Evolutionary conservation across 2,329 filamentous ascomycete species (phyloP), one percentile per base, ranked within the genome.

Genomic region (Cadophora gregata): DNA sequence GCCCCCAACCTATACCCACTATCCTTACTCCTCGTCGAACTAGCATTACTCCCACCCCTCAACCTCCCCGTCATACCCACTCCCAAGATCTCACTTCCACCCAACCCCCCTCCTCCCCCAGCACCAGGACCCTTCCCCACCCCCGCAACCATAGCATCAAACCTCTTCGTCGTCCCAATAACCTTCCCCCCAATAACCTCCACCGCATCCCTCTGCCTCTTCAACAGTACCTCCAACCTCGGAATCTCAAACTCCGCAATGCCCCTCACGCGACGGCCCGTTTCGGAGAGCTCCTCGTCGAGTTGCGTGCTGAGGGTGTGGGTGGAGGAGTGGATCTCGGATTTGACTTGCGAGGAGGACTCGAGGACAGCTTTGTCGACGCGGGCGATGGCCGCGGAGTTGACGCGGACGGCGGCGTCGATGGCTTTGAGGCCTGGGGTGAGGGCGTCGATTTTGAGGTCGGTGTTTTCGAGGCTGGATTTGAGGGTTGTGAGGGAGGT

Each of bases 361-460:
- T 72, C 70, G 4, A 73, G 66, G 19, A 73, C 70, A 25, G 64
- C 63, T 53, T 69, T 70, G 27, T 73, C 71, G 36, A 73, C 68
- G 42, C 71, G 67, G 1, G 71, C 68, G 31, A 73, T 70, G 3
- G 71, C 70, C 2, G 71, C 70, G 16, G 61, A 65, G 50, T 73
- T 72, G 3, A 72, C 65, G 14, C 70, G 66, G 2, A 73, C 66
- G 12, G 71, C 71, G 38, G 60, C 63, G 12, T 62, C 59, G 38
- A 66, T 48, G 16, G 50, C 64, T 19, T 50, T 50, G 5, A 58
- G 55, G 36, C 25, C 16, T 16, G 21, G 29, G 5, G 47, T 62
- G 50, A 67, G 60, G 16, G 9, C 59, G 6, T 33, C 7, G 29
- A 70, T 53, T 36, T 48, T 60, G 19, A 19, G 21, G 29, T 60